Base-by-base conservation (phyloP, 371 early-diverging fungal genomes). In the Mortierella sp. region DNA sequence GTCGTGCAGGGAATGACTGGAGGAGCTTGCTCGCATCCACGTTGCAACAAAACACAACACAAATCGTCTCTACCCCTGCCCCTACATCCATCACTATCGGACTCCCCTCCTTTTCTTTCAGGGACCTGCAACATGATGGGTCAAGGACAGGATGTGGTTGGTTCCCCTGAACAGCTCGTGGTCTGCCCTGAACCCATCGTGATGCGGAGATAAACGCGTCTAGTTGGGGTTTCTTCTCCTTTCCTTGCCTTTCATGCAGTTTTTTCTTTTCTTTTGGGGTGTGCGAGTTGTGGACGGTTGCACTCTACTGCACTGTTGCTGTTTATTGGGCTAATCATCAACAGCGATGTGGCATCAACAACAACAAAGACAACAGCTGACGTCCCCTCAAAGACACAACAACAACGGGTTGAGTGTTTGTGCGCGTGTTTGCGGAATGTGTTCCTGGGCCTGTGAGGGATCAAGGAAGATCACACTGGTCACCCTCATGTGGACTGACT, bases 111-210 rank as follows among this genome's bases (percentile, higher is more conserved):
- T 46, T 28, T 3, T 28, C 28, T 26, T 44, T 48, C 31, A 48
- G 44, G 71, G 9, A 71, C 48, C 31, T 28, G 48, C 11, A 24
- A 40, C 72, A 34, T 48, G 72, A 72, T 72, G 72, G 72, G 53
- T 37, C 8, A 54, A 53, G 43, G 28, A 43, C 5, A 51, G n/a
- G 53, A 72, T 72, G 43, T 72, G 55, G 72, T 72, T 72, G 72
- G 53, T 54, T 72, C 72, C 64, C 67, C n/a, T 54, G 53, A 48
- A 72, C 28, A 40, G 9, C 53, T 72, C 53, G 72, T 72, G 72
- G 51, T 11, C 40, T 50, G 64, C 37, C 67, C 40, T 67, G 67
- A 67, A 67, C 67, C 64, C 67, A 67, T 37, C 40, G 67, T 67
- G 67, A 67, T 67, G 40, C 67, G 24, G 67, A 67, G 67, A 40